Base-by-base conservation (phyloP, 2,329 filamentous ascomycete species). In the Pseudogymnoascus sp. region DNA sequence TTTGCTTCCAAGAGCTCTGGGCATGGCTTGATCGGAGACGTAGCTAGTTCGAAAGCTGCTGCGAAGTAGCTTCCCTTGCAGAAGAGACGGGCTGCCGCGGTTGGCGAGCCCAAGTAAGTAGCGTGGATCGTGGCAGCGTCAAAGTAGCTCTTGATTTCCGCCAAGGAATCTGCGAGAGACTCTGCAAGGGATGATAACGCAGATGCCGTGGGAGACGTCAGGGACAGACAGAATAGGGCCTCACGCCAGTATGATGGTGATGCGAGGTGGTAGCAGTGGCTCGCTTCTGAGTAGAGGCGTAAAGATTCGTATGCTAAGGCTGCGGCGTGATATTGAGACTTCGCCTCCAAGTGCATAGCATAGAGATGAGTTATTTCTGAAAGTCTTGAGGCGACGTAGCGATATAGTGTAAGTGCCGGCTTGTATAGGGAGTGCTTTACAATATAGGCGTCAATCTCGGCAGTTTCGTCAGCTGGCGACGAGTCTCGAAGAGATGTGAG, bases 221-320 rank as follows among this genome's bases (percentile, higher is more conserved):
- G 83, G 63, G 86, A 84, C 4, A 93, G 93, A 57, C 86, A 86
- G 69, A 89, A 91, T 60, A 99, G 85, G 23, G 91, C 91, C 75
- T 99, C 93, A 62, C 90, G 91, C 95, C 95, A 99, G 76, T 90
- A 85, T 3, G 80, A 75, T 1, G 82, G 83, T 40, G 91, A 90
- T 0, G 91, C 91, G 1, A 89, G 85, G 65, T 90, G 87, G 77
- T 97, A 99, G 73, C 90, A 90, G 70, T 87, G 84, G 65, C 89
- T 92, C 9, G 95, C 93, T 40, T 88, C 83, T 19, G 78, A 73
- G 71, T 90, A 91, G 73, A 93, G 85, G 11, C 80, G 78, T 9
- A 99, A 86, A 19, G 88, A 96, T 74, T 97, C 95, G 75, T 96
- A 96, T 3, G 92, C 89, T 68, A 97, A 83, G 6, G 91, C 95